Base-by-base conservation (phyloP, 2,329 filamentous ascomycete genomes). In the Calonectria montana region DNA sequence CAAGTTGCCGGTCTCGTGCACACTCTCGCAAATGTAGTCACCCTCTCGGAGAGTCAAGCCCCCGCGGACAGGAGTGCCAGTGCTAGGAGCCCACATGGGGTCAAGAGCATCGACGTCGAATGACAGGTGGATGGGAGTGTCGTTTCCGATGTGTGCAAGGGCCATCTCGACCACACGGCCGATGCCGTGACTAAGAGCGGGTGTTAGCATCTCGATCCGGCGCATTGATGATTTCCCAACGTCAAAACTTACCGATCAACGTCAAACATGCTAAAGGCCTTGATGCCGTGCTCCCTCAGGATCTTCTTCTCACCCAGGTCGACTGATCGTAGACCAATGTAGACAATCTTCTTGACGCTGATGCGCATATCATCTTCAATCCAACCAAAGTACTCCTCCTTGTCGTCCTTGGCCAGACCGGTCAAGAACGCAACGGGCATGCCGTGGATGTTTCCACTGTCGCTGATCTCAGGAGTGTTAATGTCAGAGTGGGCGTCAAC, bases 401-500 rank as follows among this genome's bases (percentile, higher is more conserved):
- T 88, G 59, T 94, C 90, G 79, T 95, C 94, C 76, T 87, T 91
- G 55, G 96, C 94, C 69, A 99, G 87, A 0, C 97, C 95, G 0
- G 95, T 96, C 76, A 98, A 84, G 85, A 98, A 99, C 4, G 94
- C 91, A 43, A 98, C 94, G 2, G 97, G 97, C 97, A 99, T 99
- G 78, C 97, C 97, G 86, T 99, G 97, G 74, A 99, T 94, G 85
- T 98, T 98, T 39, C 97, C 97, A 77, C 94, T 97, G 48, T 90
- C 94, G 76, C 93, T 96, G 59, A 91, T 93, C 89, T 98, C 96
- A 65, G 96, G 97, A 1, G 94, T 95, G 87, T 99, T 99, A 88
- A 99, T 98, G 84, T 99, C 97, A 67, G 96, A 93, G 84, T 99
- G 97, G 29, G 97, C 97, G 84, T 99, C 97, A 37, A 99, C 97